phyloP scores from a whole-genome alignment of 140 eudicot species.

The Anethum foeniculum region DNA sequence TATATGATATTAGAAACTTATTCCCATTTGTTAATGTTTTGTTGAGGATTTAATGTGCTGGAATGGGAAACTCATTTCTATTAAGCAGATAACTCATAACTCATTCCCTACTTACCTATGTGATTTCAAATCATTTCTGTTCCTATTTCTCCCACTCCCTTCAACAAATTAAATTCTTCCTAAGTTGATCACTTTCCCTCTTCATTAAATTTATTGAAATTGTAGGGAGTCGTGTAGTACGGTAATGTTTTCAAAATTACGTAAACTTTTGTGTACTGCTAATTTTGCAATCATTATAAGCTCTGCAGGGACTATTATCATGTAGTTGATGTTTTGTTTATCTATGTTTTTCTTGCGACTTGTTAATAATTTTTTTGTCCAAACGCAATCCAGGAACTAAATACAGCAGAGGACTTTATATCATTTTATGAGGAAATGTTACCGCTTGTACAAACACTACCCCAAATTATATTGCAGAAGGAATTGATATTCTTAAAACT shows the following conservation, averaged over 20 bases:
- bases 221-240: background rate
- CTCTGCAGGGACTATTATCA: background rate
- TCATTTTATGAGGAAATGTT: conserved; percentile 80
- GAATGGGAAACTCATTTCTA: background rate
- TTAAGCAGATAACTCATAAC: background rate
- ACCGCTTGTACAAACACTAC: conserved; percentile 80
- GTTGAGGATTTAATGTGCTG: background rate
- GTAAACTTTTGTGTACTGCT: background rate
- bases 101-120: background rate
- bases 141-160: background rate
- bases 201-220: background rate
- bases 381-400: conserved; percentile 52
- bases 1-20: background rate
- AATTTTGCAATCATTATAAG: background rate
- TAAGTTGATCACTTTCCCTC: background rate
- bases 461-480: conserved; percentile 69
- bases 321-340: background rate
- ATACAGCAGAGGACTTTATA: conserved; percentile 92
- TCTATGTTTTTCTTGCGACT: background rate
- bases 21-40: background rate
- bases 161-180: background rate
- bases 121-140: background rate
- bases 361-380: conserved; percentile 1
- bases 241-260: background rate
- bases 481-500: conserved; percentile 55